These are phyloP conservation scores for Silene vulgaris DNA, from an alignment of 179 eudicot genomes.

Conservation along the genomic window DNA sequence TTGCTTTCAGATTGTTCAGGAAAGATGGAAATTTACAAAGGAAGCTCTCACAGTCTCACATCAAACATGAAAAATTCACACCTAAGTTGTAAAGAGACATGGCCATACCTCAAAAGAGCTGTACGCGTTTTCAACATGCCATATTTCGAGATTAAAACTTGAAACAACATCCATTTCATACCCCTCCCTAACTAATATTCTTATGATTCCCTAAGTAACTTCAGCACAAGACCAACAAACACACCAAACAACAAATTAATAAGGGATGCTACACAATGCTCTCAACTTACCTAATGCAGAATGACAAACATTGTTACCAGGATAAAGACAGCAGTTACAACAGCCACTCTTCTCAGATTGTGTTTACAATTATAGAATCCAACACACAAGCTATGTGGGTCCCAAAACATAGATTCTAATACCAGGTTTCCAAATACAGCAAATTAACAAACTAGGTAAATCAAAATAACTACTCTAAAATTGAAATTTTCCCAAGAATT, in stretches of 20 bases:
- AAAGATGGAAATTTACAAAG: not conserved
- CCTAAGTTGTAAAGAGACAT: no score
- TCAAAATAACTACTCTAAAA: not conserved
- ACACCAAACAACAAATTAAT: not conserved
- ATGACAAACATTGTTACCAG: not conserved
- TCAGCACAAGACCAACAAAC: not conserved
- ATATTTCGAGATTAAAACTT: not conserved
- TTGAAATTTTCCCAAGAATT: no score
- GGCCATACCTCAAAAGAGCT: not conserved
- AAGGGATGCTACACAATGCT: constrained; percentile 2
- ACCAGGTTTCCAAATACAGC: not conserved
- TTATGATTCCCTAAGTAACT: not conserved
- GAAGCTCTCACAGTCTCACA: not conserved
- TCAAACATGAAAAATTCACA: not conserved
- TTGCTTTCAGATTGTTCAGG: constrained; percentile 2
- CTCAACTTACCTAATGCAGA: not conserved
- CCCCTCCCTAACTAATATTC: not conserved
- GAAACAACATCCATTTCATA: constrained; percentile 4
- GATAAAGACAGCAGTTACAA: constrained; percentile 7
- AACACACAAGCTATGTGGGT: constrained; percentile 10
- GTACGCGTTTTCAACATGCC: not conserved
- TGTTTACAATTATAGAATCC: not conserved
- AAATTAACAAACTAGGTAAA: constrained; percentile 15
- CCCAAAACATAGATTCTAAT: constrained; percentile 9
- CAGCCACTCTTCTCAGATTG: not conserved